Base-by-base conservation (phyloP, 2,329 filamentous ascomycete genomes). In the Hymenoscyphus albidus region DNA sequence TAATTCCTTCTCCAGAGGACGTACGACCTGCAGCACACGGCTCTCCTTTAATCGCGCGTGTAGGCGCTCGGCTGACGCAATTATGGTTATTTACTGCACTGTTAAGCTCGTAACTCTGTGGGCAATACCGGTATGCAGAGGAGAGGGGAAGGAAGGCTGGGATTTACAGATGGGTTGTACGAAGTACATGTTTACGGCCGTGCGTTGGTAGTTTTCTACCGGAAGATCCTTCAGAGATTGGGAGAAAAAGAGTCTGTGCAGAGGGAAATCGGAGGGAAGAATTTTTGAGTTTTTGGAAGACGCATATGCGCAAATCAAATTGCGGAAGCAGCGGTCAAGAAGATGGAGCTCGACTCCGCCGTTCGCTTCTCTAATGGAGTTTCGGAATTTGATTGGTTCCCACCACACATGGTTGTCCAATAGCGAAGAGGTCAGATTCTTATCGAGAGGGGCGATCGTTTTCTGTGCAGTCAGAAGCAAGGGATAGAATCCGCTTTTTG, bases 241-340 rank as follows among this genome's bases (percentile, higher is more conserved):
- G 48, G 18, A 2, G 27, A 27, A 27, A 54, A 27, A 54, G 48
- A 13, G 48, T 54, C 48, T 54, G 48, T 54, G 48, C 22, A 54
- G 7, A 13, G 48, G 13, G 22, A 51, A 27, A 51, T 18, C 18
- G 5, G 10, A 22, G n/a, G 18, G 42, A 48, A 51, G 48, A 12
- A 10, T 35, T 54, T 54, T 54, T 10, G 18, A 54, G 7, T 51
- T 51, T 27, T 27, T 54, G 48, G 18, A 54, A 14, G 58, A 27
- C 16, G 35, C 27, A 59, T 44, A 40, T 40, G 35, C 40, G 27
- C 18, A 40, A 40, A 39, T 38, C 58, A 35, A 35, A 22, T 42
- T 40, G 58, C 58, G 10, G 39, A 39, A 59, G 39, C 31, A 40
- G 56, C 56, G 56, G 56, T 58, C 32, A 58, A 58, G 56, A 58